A percentile compares a stretch with the other conserved stretches of the same genome.
Evolutionary conservation across 192 early-diverging fungal genomes (phyloP).

Genomic region (Coemansia sp.): DNA sequence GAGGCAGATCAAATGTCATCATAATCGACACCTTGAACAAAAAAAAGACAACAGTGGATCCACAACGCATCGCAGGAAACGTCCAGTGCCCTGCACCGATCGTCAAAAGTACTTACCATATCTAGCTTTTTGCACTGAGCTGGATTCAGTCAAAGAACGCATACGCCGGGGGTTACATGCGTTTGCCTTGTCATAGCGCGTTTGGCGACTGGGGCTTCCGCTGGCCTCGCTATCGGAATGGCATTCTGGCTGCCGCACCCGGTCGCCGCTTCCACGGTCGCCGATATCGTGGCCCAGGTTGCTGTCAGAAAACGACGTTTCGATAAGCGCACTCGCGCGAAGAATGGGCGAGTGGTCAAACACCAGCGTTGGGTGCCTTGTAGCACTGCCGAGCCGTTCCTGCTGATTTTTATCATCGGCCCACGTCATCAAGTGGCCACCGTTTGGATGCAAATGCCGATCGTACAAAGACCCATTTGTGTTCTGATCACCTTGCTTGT

Average conservation of each 20-base stretch:
- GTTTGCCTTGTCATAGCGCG: neutral
- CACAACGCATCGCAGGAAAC: too few relatives aligned
- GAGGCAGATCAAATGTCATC: too few relatives aligned
- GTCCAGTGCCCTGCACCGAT: neutral
- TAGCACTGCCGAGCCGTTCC: slow-evolving; percentile 13
- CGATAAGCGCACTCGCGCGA: slow-evolving; percentile 25
- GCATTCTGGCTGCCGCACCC: neutral
- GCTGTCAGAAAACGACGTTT: neutral
- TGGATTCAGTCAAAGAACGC: slow-evolving; percentile 6
- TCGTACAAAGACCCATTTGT: slow-evolving; percentile 20
- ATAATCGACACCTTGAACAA: too few relatives aligned
- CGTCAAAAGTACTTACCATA: slow-evolving; percentile 2
- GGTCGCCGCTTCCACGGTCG: neutral
- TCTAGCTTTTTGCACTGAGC: neutral
- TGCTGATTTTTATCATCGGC: neutral
- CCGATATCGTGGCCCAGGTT: neutral
- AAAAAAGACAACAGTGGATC: too few relatives aligned
- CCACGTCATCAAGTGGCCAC: neutral
- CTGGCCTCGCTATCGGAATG: slow-evolving; percentile 5
- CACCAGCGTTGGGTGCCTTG: slow-evolving; percentile 44
- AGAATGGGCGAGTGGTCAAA: slow-evolving; percentile 47
- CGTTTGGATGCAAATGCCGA: slow-evolving; percentile 26
- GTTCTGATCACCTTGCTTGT: slow-evolving; percentile 9
- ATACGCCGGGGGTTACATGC: neutral
- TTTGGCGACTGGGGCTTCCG: neutral